Conservation (phyloP, 2,329 filamentous ascomycete genomes). For the Blumeria graminis region DNA sequence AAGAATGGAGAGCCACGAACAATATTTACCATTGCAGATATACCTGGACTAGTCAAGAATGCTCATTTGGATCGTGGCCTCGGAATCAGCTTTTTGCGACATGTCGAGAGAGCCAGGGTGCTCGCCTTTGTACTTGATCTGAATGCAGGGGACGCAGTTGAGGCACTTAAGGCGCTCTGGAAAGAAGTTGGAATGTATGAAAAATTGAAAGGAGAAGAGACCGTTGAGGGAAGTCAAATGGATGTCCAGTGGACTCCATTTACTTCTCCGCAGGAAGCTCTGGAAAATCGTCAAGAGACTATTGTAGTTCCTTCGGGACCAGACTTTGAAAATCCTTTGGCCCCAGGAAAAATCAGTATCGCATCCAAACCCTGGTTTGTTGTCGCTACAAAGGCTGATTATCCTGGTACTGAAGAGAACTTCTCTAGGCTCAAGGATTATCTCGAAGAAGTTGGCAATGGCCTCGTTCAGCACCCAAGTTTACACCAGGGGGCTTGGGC, state of each 20-base stretch:
- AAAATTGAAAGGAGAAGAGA: constrained; percentile 39
- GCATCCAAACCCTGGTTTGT: constrained; percentile 95
- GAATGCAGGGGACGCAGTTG: constrained; percentile 51
- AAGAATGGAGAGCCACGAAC: constrained; percentile 35
- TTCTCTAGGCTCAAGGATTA: constrained; percentile 48
- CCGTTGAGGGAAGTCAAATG: constrained; percentile 41
- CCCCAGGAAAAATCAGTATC: constrained; percentile 23
- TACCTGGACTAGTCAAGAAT: constrained; percentile 77
- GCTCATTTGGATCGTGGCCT: constrained; percentile 82
- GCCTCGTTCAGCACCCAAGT: constrained; percentile 47
- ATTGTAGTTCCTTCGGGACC: constrained; percentile 10
- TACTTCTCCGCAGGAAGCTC: constrained; percentile 19
- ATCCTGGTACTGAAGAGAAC: constrained; percentile 55
- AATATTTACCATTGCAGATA: constrained; percentile 83
- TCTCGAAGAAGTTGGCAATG: constrained; percentile 37
- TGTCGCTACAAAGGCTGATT: constrained; percentile 76
- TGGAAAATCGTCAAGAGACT: constrained; percentile 11
- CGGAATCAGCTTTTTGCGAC: constrained; percentile 73
- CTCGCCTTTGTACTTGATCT: constrained; percentile 88
- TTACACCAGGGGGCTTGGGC: constrained; percentile 32
- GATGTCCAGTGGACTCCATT: constrained; percentile 32
- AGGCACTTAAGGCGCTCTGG: constrained; percentile 64
- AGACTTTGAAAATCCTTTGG: constrained; percentile 9
- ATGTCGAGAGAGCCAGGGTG: constrained; percentile 81
- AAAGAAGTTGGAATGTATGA: constrained; percentile 74